phyloP scores from a whole-genome alignment of 2,329 filamentous ascomycete species.

The Fusarium duplospermum region DNA sequence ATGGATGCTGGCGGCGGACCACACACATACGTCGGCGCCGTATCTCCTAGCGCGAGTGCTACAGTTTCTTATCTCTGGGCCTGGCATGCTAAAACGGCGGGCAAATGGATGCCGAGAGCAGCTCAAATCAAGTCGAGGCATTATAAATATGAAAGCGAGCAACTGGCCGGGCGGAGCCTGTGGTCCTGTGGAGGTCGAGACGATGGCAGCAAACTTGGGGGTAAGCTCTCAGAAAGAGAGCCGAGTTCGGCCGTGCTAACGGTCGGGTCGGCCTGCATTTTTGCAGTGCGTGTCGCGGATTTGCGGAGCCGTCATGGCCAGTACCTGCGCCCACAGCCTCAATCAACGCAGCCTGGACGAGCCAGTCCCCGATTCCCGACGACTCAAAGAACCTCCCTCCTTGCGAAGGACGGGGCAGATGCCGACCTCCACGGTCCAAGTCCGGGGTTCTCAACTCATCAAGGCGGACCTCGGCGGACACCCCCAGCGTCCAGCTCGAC shows the following conservation, averaged over 20 bases:
- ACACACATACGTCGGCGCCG: constrained; percentile 23
- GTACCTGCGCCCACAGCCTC: constrained; percentile 12
- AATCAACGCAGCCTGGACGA: constrained; percentile 14
- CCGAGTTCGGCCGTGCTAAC: constrained; percentile 41
- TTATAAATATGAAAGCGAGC: constrained; percentile 47
- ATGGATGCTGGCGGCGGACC: constrained; percentile 6
- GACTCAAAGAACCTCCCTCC: constrained; percentile 8
- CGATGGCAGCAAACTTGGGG: constrained; percentile 21
- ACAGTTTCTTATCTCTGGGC: constrained; percentile 40
- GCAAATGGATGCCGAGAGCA: constrained; percentile 30
- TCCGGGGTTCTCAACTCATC: constrained; percentile 17
- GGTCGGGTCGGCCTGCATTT: constrained; percentile 21
- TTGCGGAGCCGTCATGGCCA: constrained; percentile 34
- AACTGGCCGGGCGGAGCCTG: constrained; percentile 39
- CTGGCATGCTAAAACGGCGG: constrained; percentile 28
- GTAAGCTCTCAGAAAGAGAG: constrained; percentile 10
- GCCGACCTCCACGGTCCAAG: constrained; percentile 25
- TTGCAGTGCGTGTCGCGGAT: constrained; percentile 21
- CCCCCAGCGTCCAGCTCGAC: constrained; percentile 7
- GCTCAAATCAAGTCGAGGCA: constrained; percentile 41
- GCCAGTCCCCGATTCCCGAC: constrained; percentile 37
- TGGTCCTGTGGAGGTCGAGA: constrained; percentile 28
- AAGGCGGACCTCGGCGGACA: constrained; percentile 15
- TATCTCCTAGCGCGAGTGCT: constrained; percentile 38
- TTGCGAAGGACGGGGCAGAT: constrained; percentile 14